phyloP scores from a whole-genome alignment of 306 rosid species.

The Pueraria montana region DNA sequence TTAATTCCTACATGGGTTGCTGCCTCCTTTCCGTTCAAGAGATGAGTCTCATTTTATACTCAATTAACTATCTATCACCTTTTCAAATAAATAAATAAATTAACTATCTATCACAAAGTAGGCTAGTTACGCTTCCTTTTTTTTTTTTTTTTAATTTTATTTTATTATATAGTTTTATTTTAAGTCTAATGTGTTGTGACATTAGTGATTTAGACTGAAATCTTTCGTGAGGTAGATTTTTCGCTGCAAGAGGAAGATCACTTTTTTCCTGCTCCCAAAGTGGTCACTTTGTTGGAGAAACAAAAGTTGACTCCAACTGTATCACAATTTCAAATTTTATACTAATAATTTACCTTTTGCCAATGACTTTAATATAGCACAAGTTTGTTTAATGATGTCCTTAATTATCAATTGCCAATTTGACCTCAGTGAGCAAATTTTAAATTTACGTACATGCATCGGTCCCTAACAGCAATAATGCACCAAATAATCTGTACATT shows the following conservation, averaged over 20 bases:
- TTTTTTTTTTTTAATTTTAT: too few relatives aligned
- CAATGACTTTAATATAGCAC: neutral
- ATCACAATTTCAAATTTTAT: neutral
- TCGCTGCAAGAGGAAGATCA: neutral
- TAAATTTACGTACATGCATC: conserved; percentile 36
- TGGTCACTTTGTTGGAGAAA: neutral
- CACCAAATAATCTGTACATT: conserved; percentile 3
- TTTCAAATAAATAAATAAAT: too few relatives aligned
- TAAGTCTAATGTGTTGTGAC: too few relatives aligned
- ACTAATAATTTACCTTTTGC: neutral
- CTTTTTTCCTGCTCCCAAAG: neutral
- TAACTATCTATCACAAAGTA: too few relatives aligned
- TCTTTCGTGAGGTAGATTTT: neutral
- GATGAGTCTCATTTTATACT: too few relatives aligned
- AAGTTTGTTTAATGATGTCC: neutral
- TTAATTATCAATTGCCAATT: neutral
- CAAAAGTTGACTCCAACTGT: neutral
- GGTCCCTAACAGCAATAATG: neutral
- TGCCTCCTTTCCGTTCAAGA: too few relatives aligned
- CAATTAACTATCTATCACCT: too few relatives aligned
- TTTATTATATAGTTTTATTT: too few relatives aligned
- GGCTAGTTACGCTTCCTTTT: too few relatives aligned
- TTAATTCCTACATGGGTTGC: too few relatives aligned
- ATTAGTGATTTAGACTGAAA: too few relatives aligned
- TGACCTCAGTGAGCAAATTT: neutral